Conservation (phyloP, 2,329 filamentous ascomycete species). For the Cytospora paraplurivora region DNA sequence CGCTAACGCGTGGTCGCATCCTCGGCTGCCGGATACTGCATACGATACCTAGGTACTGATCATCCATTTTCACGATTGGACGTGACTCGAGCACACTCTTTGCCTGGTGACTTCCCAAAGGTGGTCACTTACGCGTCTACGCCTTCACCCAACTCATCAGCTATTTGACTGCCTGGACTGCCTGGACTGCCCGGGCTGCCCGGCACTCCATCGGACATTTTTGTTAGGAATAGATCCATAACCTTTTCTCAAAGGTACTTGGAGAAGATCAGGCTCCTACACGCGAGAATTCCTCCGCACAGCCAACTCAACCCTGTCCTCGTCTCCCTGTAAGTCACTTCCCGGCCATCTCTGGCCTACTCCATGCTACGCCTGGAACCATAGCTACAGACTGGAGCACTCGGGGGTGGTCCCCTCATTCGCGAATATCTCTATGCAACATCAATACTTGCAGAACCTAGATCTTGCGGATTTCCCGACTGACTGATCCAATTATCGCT, state of each 20-base stretch:
- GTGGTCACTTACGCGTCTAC: not conserved
- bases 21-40: not conserved
- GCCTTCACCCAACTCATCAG: not conserved
- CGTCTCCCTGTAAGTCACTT: not conserved
- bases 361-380: not conserved
- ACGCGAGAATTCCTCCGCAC: not conserved
- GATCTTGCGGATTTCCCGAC: not conserved
- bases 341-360: not conserved
- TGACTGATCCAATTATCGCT: constrained; percentile 3
- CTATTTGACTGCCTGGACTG: too few species aligned
- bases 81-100: not conserved
- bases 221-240: not conserved
- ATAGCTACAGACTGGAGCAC: not conserved
- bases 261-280: not conserved
- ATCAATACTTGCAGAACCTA: not conserved
- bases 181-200: not conserved
- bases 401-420: not conserved
- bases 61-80: not conserved
- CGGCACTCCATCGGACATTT: not conserved
- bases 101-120: not conserved
- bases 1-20: not conserved
- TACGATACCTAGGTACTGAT: too few species aligned
- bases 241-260: not conserved
- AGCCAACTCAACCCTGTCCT: not conserved
- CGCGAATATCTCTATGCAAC: not conserved